Evolutionary conservation across 257 asterid species (phyloP).

Genomic region (Jacaranda mimosifolia): DNA sequence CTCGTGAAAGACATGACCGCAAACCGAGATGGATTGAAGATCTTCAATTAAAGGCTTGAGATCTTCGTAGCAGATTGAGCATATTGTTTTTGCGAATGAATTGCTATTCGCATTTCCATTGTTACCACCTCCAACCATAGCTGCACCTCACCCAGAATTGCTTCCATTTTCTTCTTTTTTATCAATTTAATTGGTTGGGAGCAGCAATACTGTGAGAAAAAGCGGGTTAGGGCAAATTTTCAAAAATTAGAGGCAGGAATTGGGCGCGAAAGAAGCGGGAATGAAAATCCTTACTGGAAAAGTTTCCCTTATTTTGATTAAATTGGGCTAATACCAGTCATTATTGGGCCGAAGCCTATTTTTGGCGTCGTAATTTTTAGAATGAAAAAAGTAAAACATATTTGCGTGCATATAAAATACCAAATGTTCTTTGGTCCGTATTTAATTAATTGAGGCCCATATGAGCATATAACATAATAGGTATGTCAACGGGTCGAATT

Average conservation of each 20-base stretch:
- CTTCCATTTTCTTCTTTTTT: conserved; percentile 27
- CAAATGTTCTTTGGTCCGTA: too few relatives aligned
- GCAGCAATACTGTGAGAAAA: not conserved
- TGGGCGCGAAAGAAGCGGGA: conserved; percentile 43
- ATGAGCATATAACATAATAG: too few relatives aligned
- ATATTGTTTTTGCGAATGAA: conserved; percentile 77
- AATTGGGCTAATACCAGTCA: conserved; percentile 18
- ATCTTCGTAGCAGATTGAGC: conserved; percentile 95
- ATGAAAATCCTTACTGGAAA: not conserved
- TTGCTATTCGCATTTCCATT: conserved; percentile 31
- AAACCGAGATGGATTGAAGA: conserved; percentile 83
- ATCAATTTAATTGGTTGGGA: not conserved
- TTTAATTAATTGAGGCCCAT: too few relatives aligned
- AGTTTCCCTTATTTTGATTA: not conserved
- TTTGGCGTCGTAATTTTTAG: too few relatives aligned
- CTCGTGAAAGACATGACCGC: conserved; percentile 99
- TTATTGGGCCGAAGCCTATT: too few relatives aligned
- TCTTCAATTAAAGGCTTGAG: conserved; percentile 90
- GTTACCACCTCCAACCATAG: conserved; percentile 50
- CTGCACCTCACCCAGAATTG: conserved; percentile 33
- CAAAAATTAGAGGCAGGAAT: conserved; percentile 24
- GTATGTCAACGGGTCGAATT: too few relatives aligned
- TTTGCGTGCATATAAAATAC: too few relatives aligned
- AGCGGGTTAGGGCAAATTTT: conserved; percentile 30
- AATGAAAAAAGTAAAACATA: too few relatives aligned